These are phyloP conservation scores for Passiflora organensis DNA, from an alignment of 345 rosid species.

Conservation along the genomic window DNA sequence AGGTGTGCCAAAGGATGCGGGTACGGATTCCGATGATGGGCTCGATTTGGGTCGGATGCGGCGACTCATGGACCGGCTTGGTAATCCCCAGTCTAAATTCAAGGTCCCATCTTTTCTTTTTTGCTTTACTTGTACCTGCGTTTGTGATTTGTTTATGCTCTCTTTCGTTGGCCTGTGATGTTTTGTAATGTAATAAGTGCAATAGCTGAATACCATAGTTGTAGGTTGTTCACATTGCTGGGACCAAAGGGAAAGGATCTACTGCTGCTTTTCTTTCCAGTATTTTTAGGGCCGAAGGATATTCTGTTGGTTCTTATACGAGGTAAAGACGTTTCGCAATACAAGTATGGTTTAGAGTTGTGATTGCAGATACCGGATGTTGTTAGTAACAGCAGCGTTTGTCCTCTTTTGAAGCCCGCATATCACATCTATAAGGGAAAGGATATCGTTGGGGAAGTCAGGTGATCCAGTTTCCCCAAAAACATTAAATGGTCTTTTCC, in stretches of 20 bases:
- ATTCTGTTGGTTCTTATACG: conserved; percentile 76
- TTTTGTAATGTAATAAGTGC: too few species aligned
- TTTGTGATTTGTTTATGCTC: neutral
- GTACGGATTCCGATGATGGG: conserved; percentile 78
- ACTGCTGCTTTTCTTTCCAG: conserved; percentile 80
- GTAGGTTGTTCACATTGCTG: conserved; percentile 81
- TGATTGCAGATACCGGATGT: neutral
- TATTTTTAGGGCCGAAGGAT: conserved; percentile 67
- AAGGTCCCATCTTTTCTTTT: conserved; percentile 41
- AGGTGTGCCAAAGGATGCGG: conserved; percentile 81
- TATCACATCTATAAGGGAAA: conserved; percentile 67
- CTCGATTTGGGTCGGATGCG: conserved; percentile 79
- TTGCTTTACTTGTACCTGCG: neutral
- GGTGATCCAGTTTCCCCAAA: conserved; percentile 59
- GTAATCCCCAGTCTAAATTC: conserved; percentile 66
- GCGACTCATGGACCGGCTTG: conserved; percentile 66
- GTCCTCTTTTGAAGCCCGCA: conserved; percentile 56
- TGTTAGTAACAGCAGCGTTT: neutral
- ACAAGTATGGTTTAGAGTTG: conserved; percentile 16
- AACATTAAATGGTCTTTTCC: conserved; percentile 51
- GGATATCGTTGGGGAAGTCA: conserved; percentile 53
- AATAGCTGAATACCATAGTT: neutral
- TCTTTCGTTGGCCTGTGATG: neutral
- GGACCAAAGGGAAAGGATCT: conserved; percentile 95
- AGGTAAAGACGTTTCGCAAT: conserved; percentile 17